Evolutionary conservation across 495 filamentous ascomycete genomes (phyloP).

Genomic region (Rhypophila decipiens): DNA sequence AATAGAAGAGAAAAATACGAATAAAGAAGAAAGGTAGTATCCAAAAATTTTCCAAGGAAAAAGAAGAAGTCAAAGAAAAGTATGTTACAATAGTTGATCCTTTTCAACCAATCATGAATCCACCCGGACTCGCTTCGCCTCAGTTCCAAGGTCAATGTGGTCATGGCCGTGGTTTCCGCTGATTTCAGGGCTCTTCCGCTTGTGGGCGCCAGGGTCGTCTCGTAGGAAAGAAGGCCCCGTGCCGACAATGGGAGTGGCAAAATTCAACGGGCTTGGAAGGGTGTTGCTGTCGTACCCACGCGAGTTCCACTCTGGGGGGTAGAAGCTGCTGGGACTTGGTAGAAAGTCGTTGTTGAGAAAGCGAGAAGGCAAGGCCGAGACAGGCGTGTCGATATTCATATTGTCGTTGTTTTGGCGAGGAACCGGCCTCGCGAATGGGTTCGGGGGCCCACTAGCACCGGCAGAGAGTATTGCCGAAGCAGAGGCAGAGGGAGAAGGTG

Average conservation of each 20-base stretch:
- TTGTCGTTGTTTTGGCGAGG: slow-evolving; percentile 57
- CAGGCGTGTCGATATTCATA: slow-evolving; percentile 86
- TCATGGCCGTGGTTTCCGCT: slow-evolving; percentile 25
- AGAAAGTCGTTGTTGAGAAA: slow-evolving; percentile 81
- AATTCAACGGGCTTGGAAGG: slow-evolving; percentile 84
- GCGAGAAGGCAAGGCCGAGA: slow-evolving; percentile 91
- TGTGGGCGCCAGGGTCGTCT: slow-evolving; percentile 36
- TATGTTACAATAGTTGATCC: slow-evolving; percentile 8
- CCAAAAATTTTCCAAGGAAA: neutral
- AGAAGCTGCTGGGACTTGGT: slow-evolving; percentile 84
- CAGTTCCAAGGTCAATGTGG: slow-evolving; percentile 27
- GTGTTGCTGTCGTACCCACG: slow-evolving; percentile 66
- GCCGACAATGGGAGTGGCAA: slow-evolving; percentile 76
- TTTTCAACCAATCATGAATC: slow-evolving; percentile 14
- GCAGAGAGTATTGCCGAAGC: slow-evolving; percentile 78
- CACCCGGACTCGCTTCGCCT: slow-evolving; percentile 40
- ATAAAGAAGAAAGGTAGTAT: neutral
- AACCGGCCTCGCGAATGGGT: slow-evolving; percentile 85
- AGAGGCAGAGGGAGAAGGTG: slow-evolving; percentile 89
- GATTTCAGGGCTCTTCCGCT: slow-evolving; percentile 45
- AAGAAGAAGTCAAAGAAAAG: neutral
- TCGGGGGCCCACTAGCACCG: slow-evolving; percentile 86
- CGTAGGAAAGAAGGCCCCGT: slow-evolving; percentile 63
- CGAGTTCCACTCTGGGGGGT: slow-evolving; percentile 82
- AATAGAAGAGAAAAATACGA: neutral